Evolutionary conservation across 192 early-diverging fungal species (phyloP), one percentile per base, ranked within the genome.

Genomic region (Entomortierella parvispora): DNA sequence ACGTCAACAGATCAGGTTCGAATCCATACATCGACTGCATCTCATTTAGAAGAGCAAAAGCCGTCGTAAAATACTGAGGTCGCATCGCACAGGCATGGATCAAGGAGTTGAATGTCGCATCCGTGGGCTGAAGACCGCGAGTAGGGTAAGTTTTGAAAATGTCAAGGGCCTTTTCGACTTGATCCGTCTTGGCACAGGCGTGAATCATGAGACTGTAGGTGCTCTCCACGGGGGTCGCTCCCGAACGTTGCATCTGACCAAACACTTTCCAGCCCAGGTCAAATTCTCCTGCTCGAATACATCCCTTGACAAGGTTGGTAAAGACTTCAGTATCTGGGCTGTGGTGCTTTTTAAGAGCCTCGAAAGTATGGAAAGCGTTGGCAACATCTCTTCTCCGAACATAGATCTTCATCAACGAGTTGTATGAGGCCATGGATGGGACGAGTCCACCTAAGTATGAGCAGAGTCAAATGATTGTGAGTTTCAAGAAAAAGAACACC

Each of bases 121-220:
- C 90, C 0, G 93, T 96, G 1, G 92, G 91, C 12, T 84, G 83
- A 22, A 97, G 80, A 9, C 82, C 75, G 11, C 87, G 86, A 52
- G 61, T 69, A 20, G 90, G 78, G 92, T 98, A 97, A 65, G 97
- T 93, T 59, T 89, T 87, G 83, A 96, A 97, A 49, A 99, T 81
- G 64, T 96, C 93, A 55, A 99, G 86, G 8, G 97, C 97, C 42
- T 85, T 81, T 66, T 99, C 97, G n/a, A 93, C 91, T 54, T 97
- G 89, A 43, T 87, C 86, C 32, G 87, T 89, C 70, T 91, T 88
- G 8, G 94, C 90, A 67, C 96, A 97, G 2, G 95, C 94, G 64
- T 92, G 89, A 40, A 99, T 94, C 96, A 99, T 97, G 26, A 96
- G 79, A 20, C 87, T 90, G 65, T 94, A 99, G 7, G 88, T 86